Conservation (phyloP, 2,329 filamentous ascomycete genomes). For the Aspergillus quadricinctus region DNA sequence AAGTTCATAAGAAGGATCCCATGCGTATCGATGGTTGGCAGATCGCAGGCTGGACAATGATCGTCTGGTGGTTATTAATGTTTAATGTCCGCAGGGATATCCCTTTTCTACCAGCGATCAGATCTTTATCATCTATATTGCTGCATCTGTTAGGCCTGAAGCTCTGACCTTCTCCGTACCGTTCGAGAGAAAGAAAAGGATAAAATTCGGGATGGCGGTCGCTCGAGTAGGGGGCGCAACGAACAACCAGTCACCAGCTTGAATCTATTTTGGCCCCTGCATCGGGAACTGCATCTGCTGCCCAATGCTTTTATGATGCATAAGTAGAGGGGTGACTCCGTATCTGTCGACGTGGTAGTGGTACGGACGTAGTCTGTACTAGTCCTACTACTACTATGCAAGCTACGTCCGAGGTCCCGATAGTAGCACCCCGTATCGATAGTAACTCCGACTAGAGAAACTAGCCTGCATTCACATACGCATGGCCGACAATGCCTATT, state of each 20-base stretch:
- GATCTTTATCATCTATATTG: not conserved
- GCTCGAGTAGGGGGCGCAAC: not conserved
- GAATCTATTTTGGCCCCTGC: slow-evolving; percentile 20
- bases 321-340: not conserved
- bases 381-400: not conserved
- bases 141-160: no score
- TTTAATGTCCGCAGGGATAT: not conserved
- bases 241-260: not conserved
- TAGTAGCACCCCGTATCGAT: not conserved
- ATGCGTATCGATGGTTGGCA: not conserved
- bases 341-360: not conserved
- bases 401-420: not conserved
- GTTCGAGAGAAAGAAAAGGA: not conserved
- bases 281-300: slow-evolving; percentile 16
- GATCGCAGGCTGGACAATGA: not conserved
- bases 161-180: not conserved
- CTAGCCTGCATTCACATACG: not conserved
- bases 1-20: not conserved
- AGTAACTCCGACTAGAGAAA: not conserved
- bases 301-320: slow-evolving; percentile 4
- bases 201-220: not conserved
- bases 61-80: not conserved
- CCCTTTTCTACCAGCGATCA: not conserved
- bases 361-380: not conserved
- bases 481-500: not conserved